Base-by-base conservation (phyloP, 1,139 yeast species). In the Geotrichum siamense region DNA sequence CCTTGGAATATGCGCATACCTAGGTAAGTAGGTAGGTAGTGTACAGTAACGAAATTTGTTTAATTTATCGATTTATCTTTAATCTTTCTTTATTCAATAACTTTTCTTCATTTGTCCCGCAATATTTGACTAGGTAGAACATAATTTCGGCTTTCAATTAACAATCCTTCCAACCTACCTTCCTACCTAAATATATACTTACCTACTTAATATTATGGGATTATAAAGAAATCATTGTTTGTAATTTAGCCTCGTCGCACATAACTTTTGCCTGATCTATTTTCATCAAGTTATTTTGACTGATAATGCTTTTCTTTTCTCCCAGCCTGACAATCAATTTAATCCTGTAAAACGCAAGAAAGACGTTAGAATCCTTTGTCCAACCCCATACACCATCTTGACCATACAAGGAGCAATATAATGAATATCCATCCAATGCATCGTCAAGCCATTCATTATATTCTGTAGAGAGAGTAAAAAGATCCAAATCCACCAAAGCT, bases 331-430 rank as follows among this genome's bases (percentile, higher is more conserved):
- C 29, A n/a, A 32, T 44, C n/a, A 34, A 15, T 20, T 45, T 25
- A 23, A 51, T 44, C 27, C 47, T 48, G 43, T 43, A 44, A 5
- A 51, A 28, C 2, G 41, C 44, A 23, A 39, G 28, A 40, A 49
- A 54, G 1, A 53, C 27, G 5, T 53, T 52, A n/a, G 53, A 48
- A 32, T 45, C 45, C 28, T 55, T 55, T 2, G 59, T 46, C 73
- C 73, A 69, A 0, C 72, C 72, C 12, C 67, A 48, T 1, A 61
- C 55, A 2, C 61, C 63, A 51, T 69, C 73, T 5, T 34, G 13
- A 1, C 56, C 56, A 15, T 26, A 12, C 12, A 13, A 8, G 8
- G 20, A 9, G 3, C 16, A 13, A 5, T 30, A 19, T 16, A 22
- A 10, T n/a, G 22, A 21, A 10, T 31, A 30, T 19, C 22, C 5